Percentiles rank a stretch among this genome's conserved stretches.
phyloP scores from a whole-genome alignment of 2,329 filamentous ascomycete genomes.

The Neonectria faginata region DNA sequence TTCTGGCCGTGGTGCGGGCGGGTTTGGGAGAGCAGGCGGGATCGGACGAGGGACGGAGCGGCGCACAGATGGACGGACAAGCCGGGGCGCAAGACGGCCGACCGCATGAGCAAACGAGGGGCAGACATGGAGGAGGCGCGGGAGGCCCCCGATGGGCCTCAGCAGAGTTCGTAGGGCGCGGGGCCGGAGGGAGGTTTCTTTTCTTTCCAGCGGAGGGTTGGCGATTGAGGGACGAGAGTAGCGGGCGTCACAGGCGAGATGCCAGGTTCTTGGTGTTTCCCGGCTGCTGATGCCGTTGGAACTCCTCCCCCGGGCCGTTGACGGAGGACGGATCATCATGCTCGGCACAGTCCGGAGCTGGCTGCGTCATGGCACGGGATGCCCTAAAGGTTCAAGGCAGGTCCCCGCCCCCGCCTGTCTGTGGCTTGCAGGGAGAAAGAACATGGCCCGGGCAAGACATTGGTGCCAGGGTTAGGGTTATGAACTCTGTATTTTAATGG shows the following conservation, averaged over 20 bases:
- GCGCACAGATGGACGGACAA: constrained; percentile 12
- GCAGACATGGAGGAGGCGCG: constrained; percentile 30
- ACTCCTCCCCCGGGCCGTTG: not conserved
- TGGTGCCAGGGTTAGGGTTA: not conserved
- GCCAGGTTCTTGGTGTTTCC: constrained; percentile 1
- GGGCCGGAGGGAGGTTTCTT: not conserved
- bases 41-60: constrained; percentile 15
- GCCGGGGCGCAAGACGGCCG: constrained; percentile 5
- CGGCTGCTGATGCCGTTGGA: not conserved
- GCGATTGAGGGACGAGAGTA: not conserved
- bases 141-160: constrained; percentile 23
- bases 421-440: not conserved
- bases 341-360: constrained; percentile 1
- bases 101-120: constrained; percentile 28
- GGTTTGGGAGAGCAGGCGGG: constrained; percentile 43
- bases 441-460: not conserved
- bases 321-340: constrained; percentile 3
- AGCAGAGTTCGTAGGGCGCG: not conserved
- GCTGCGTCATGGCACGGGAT: constrained; percentile 9
- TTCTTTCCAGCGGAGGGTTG: not conserved
- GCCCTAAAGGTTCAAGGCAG: not conserved
- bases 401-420: not conserved
- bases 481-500: not conserved
- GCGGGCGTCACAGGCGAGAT: not conserved
- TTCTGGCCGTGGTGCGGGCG: constrained; percentile 20